Evolutionary conservation across 345 rosid genomes (phyloP).

Genomic region (Toxicodendron radicans): DNA sequence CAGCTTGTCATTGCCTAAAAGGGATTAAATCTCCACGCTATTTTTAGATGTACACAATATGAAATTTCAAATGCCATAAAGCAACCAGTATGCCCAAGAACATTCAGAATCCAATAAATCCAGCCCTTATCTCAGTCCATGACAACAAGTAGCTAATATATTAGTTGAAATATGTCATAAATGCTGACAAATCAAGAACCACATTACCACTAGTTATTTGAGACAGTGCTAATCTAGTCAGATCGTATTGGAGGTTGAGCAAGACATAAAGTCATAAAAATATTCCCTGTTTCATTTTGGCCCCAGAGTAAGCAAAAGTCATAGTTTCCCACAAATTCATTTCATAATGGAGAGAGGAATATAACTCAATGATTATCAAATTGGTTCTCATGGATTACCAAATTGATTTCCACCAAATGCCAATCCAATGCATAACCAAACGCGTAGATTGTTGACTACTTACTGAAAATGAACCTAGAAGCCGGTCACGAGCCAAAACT

Average conservation of each 20-base stretch:
- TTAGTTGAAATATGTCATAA: neutral
- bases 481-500: conserved; percentile 87
- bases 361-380: neutral
- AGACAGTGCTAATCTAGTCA: neutral
- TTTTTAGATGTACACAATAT: neutral
- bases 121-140: neutral
- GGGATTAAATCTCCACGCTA: neutral
- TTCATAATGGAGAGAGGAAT: neutral
- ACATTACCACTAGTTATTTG: neutral
- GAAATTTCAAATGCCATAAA: neutral
- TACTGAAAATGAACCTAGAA: conserved; percentile 85
- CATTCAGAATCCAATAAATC: neutral
- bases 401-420: neutral
- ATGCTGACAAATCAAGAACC: neutral
- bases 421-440: neutral
- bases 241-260: neutral
- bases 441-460: conserved; percentile 11
- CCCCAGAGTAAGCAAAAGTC: neutral
- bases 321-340: neutral
- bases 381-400: neutral
- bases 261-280: neutral
- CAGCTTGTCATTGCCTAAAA: neutral
- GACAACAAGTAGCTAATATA: neutral
- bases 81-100: neutral
- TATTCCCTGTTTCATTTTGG: neutral